These are phyloP conservation scores for Cubamyces lactineus DNA, from an alignment of 768 basidiomycete genomes.

Conservation along the genomic window DNA sequence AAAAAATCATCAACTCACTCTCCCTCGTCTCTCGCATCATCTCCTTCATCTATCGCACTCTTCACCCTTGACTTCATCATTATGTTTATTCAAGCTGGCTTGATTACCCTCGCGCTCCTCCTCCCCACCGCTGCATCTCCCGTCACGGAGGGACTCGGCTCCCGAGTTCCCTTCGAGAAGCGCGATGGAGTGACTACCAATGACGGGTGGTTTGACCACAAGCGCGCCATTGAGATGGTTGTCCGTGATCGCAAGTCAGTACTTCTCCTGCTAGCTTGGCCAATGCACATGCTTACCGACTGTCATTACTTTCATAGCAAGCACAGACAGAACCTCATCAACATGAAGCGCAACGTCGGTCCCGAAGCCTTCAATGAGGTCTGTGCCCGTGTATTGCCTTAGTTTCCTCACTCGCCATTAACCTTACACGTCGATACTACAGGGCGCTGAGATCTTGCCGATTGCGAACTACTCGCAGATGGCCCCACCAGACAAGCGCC, in stretches of 20 bases:
- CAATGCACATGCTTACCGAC: background rate
- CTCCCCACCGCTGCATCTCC: conserved; percentile 17
- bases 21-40: background rate
- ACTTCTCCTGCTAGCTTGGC: background rate
- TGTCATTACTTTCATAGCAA: conserved; percentile 8
- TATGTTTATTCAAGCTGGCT: conserved; percentile 20
- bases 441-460: conserved; percentile 26
- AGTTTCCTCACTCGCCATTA: background rate
- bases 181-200: conserved; percentile 18
- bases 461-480: conserved; percentile 2
- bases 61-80: background rate
- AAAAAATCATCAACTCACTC: background rate
- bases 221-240: conserved; percentile 7
- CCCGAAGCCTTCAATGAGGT: conserved; percentile 14
- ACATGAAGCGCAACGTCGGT: conserved; percentile 20
- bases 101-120: conserved; percentile 19
- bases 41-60: background rate
- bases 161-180: conserved; percentile 17
- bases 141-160: conserved; percentile 8
- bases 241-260: conserved; percentile 22
- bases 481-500: conserved; percentile 17
- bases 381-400: background rate
- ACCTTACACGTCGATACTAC: background rate
- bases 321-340: conserved; percentile 26
- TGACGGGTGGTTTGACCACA: conserved; percentile 24